Evolutionary conservation across 1,284 basidiomycete genomes (phyloP).

Genomic region (Puccinia hordei): DNA sequence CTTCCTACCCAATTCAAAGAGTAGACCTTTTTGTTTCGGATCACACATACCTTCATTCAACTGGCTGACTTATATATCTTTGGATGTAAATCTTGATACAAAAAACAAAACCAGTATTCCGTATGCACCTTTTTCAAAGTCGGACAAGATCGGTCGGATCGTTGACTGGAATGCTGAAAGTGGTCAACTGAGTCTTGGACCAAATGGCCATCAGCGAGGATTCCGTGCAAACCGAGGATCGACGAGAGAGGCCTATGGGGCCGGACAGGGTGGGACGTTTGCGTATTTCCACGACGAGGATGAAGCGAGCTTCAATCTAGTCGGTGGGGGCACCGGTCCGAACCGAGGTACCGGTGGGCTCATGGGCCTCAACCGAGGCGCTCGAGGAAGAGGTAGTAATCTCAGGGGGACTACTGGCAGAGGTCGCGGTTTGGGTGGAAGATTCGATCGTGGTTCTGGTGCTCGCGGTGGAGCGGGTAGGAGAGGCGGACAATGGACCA

Average conservation of each 20-base stretch:
- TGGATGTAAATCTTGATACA: background rate
- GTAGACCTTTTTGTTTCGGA: background rate
- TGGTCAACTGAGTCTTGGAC: conserved; percentile 60
- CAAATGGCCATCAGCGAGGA: conserved; percentile 66
- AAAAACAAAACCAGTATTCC: conserved; percentile 69
- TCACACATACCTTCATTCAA: background rate
- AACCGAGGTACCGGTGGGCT: conserved; percentile 58
- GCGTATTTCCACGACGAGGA: conserved; percentile 98
- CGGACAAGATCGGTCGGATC: conserved; percentile 94
- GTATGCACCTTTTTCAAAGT: conserved; percentile 96
- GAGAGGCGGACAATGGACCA: conserved; percentile 60
- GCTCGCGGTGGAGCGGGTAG: conserved; percentile 58
- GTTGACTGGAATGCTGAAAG: conserved; percentile 83
- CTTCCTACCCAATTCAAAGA: conserved; percentile 39
- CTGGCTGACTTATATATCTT: background rate
- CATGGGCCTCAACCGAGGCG: conserved; percentile 53
- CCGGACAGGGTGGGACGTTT: conserved; percentile 67
- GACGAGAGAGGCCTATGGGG: conserved; percentile 62
- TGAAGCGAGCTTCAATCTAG: conserved; percentile 94
- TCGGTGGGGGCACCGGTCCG: conserved; percentile 70
- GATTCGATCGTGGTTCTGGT: conserved; percentile 53
- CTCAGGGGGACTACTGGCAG: conserved; percentile 51
- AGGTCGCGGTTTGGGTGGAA: conserved; percentile 52
- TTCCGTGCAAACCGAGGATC: conserved; percentile 62
- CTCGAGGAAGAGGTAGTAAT: conserved; percentile 21